Evolutionary conservation across 2,329 filamentous ascomycete genomes (phyloP), one percentile per base, ranked within the genome.

Genomic region (Helotiales sp.): DNA sequence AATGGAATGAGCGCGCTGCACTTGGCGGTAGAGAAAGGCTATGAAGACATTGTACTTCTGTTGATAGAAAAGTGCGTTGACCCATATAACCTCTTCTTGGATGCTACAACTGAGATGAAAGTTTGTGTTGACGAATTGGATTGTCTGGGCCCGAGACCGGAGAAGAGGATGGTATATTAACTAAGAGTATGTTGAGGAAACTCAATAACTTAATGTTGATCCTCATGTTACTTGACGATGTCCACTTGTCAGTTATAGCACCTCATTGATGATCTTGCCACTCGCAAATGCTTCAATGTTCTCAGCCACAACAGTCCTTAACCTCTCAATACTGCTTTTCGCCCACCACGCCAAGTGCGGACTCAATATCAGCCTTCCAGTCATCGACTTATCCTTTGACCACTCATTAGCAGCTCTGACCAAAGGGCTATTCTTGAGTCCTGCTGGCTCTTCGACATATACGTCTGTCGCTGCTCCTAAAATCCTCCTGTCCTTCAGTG

Each of bases 261-360:
- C 40, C 22, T 44, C 19, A 60, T 66, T 68, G 25, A 19, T 55
- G 13, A 58, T 33, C 58, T 57, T 42, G 72, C 79, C 54, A 59
- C 67, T 27, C 69, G 52, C 70, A 70, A 76, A 80, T 1, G 62
- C 74, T 63, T 81, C 79, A 9, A 82, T 70, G 30, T 79, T 81
- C 33, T 72, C 68, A 63, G 75, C 78, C 34, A 79, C 61, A 15
- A 76, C 73, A 30, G 69, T 67, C 12, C 73, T 72, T 40, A 81
- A 74, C 36, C 77, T 81, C 44, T 74, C 69, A 57, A 78, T 71
- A 4, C 79, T 82, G 61, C 70, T 74, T 47, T 75, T 72, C 1
- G 79, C 75, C 61, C 76, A 77, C 81, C 81, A 84, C 1, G 81
- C 81, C 36, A 82, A 60, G 70, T 84, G 81, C 17, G 80, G 80